phyloP scores from a whole-genome alignment of 106 monocot genomes.

The Cymbidium sinense region DNA sequence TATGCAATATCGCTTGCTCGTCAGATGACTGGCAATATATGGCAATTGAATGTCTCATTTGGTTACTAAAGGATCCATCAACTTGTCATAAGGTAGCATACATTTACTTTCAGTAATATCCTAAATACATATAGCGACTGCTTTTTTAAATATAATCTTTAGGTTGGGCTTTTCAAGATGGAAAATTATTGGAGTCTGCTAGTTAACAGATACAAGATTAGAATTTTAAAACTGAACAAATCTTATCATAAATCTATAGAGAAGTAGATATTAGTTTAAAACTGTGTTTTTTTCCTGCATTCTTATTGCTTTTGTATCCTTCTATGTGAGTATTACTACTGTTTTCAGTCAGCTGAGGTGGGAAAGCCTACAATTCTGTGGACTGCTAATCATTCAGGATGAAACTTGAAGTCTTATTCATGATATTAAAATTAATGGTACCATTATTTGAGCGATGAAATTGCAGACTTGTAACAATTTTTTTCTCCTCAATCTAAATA shows the following conservation, averaged over 20 bases:
- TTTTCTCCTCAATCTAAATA: too few species aligned
- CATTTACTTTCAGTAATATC: not conserved
- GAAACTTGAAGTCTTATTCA: too few species aligned
- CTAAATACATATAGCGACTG: too few species aligned
- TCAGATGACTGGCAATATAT: slow-evolving; percentile 99
- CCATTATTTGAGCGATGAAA: too few species aligned
- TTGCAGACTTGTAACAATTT: too few species aligned
- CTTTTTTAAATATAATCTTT: not conserved
- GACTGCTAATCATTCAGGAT: not conserved
- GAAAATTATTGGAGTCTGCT: not conserved
- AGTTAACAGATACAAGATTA: not conserved
- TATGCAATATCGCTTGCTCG: slow-evolving; percentile 85
- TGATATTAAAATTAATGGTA: too few species aligned
- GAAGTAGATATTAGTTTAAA: not conserved
- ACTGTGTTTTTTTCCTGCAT: not conserved
- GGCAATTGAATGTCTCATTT: slow-evolving; percentile 96
- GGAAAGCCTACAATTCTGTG: not conserved
- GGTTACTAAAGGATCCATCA: slow-evolving; percentile 77
- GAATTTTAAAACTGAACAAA: not conserved
- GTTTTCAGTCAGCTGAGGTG: not conserved
- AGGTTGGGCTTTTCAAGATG: not conserved
- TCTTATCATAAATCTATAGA: not conserved
- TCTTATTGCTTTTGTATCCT: not conserved
- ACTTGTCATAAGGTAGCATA: slow-evolving; percentile 68
- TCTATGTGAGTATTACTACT: not conserved